A percentile compares a stretch with the other conserved stretches of the same genome.
Evolutionary conservation across 2,329 filamentous ascomycete genomes (phyloP).

Genomic region (Lojkania enalia): DNA sequence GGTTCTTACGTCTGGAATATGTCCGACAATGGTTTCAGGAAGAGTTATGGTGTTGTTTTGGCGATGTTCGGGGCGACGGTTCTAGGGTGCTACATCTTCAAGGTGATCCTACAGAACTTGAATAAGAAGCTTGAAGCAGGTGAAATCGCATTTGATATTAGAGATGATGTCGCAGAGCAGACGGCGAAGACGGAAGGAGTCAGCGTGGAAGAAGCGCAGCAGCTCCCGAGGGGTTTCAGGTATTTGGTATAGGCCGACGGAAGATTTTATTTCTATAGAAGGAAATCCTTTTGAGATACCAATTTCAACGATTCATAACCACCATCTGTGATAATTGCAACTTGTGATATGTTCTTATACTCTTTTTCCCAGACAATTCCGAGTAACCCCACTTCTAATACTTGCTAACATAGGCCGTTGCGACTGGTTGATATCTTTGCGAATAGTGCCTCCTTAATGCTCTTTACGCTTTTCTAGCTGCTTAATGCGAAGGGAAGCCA

Average conservation of each 20-base stretch:
- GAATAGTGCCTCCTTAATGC: no score
- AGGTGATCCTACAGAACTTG: slow-evolving; percentile 27
- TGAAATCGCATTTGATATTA: slow-evolving; percentile 30
- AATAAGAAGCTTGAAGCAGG: slow-evolving; percentile 41
- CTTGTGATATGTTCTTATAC: no score
- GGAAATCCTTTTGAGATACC: no score
- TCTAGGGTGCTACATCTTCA: slow-evolving; percentile 50
- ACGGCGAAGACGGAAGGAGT: slow-evolving; percentile 34
- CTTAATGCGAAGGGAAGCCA: no score
- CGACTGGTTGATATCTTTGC: no score
- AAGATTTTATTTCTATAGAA: no score
- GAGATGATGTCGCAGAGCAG: slow-evolving; percentile 33
- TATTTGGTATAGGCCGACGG: slow-evolving; percentile 34
- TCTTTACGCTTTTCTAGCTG: no score
- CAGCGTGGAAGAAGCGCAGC: slow-evolving; percentile 32
- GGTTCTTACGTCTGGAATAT: slow-evolving; percentile 67
- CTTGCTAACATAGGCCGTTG: no score
- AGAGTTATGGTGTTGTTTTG: slow-evolving; percentile 67
- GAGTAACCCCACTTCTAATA: no score
- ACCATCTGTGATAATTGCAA: no score
- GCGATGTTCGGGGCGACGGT: slow-evolving; percentile 66
- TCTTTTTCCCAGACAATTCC: no score
- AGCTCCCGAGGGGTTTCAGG: slow-evolving; percentile 35
- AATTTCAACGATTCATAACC: no score
- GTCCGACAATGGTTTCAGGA: slow-evolving; percentile 62